Base-by-base conservation (phyloP, 2,329 filamentous ascomycete genomes). In the Diaporthe humulicola region DNA sequence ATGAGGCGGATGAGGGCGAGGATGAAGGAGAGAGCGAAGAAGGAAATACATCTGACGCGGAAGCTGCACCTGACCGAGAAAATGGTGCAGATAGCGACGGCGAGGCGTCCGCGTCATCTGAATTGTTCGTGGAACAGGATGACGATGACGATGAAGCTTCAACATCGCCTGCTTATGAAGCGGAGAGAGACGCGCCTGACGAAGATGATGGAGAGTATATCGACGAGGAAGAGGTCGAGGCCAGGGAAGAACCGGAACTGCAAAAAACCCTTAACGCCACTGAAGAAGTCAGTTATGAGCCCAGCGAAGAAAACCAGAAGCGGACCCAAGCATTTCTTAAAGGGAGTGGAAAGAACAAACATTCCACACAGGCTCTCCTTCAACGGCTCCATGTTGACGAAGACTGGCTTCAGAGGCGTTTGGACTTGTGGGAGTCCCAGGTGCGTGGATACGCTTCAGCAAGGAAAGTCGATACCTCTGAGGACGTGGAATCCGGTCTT, bases 221-320 rank as follows among this genome's bases (percentile, higher is more conserved):
- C 33, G 88, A 91, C 67, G 90, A 92, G 74, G 85, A 87, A 1
- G 86, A 88, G 60, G 90, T 91, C 81, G 90, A 89, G 78, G 82
- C 81, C 1, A 83, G 87, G 70, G 86, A 81, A 70, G 79, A 81
- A 28, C 54, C 73, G 4, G 79, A 80, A 71, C 76, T 77, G 3
- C 76, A 80, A 45, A 76, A 78, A 25, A 75, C 78, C 45, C 77
- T 78, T n/a, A 74, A 79, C 38, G 74, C 75, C 12, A 77, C 77
- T 36, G 78, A 81, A 61, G 77, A 78, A 17, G 61, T 77, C 6
- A 72, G 74, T n/a, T 74, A 77, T 4, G 76, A 76, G 22, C 71
- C 77, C 9, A 82, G 80, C n/a, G 84, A 85, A 67, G 84, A 86
- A 33, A 81, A 81, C 22, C 80, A 86, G 57, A 85, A 84, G 77